These are phyloP conservation scores for Pyrus hybrid DNA, from an alignment of 331 rosid species.

Conservation along the genomic window DNA sequence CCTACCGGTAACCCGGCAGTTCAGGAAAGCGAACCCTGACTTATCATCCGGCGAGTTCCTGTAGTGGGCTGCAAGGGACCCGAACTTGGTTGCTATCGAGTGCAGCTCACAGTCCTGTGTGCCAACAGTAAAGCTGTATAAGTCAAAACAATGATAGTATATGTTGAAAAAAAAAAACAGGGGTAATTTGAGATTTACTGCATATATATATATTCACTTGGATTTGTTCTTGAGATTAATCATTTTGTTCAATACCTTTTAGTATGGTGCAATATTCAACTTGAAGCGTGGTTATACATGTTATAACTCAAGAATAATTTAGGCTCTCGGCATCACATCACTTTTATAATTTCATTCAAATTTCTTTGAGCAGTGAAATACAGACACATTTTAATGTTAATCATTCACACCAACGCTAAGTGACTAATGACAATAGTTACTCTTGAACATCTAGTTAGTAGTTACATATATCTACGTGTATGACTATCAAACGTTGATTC, in stretches of 20 bases:
- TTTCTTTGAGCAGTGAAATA: not conserved
- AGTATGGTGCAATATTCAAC: no score
- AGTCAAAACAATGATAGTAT: not conserved
- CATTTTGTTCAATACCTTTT: no score
- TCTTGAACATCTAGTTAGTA: not conserved
- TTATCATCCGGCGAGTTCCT: slow-evolving; percentile 41
- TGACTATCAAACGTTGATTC: not conserved
- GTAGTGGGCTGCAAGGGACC: slow-evolving; percentile 82
- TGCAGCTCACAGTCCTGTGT: slow-evolving; percentile 68
- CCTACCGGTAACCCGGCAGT: slow-evolving; percentile 62
- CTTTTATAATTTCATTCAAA: not conserved
- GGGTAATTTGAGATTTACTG: not conserved
- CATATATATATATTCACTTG: not conserved
- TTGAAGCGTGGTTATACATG: no score
- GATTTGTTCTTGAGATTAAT: not conserved
- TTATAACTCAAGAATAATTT: not conserved
- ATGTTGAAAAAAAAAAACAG: not conserved
- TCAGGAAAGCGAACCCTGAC: slow-evolving; percentile 76
- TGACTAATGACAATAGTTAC: not conserved
- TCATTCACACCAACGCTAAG: not conserved
- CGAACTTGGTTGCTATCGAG: slow-evolving; percentile 67
- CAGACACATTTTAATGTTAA: not conserved
- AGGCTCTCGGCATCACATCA: not conserved
- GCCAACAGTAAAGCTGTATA: not conserved
- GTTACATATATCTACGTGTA: not conserved